Conservation (phyloP, 768 basidiomycete genomes). For the Dendrothele bispora region DNA sequence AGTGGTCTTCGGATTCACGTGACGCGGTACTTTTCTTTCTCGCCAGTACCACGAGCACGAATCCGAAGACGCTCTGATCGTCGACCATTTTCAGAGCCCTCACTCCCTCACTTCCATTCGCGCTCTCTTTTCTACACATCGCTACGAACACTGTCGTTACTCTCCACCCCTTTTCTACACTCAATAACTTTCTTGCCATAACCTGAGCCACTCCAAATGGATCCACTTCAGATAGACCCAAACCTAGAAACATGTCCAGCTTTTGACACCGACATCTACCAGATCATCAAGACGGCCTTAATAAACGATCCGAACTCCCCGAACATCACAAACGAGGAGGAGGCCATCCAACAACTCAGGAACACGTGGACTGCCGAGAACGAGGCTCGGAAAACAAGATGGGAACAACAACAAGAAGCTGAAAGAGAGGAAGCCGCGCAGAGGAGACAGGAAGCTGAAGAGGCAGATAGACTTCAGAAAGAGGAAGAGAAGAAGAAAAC, state of each 20-base stretch:
- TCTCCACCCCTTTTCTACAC: no score
- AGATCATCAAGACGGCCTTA: background rate
- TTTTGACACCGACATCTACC: background rate
- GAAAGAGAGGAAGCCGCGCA: constrained; percentile 21
- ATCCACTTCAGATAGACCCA: constrained; percentile 2
- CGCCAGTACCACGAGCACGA: no score
- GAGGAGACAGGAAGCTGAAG: constrained; percentile 21
- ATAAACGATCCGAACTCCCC: background rate
- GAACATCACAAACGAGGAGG: constrained; percentile 7
- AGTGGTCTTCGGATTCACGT: no score
- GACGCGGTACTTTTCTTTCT: no score
- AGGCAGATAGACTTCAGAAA: constrained; percentile 12
- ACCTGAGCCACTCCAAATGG: no score
- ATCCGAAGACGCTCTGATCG: no score
- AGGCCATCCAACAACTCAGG: constrained; percentile 2
- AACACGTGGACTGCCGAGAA: constrained; percentile 5
- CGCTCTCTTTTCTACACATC: no score
- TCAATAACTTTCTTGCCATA: no score
- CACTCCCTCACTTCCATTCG: no score
- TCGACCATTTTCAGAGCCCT: no score
- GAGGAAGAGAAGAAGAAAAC: constrained; percentile 18
- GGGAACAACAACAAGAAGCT: constrained; percentile 1
- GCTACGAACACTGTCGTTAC: no score
- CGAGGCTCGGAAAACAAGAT: background rate
- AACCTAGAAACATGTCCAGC: background rate